Base-by-base conservation (phyloP, 768 basidiomycete genomes). In the Tricholoma sp. region DNA sequence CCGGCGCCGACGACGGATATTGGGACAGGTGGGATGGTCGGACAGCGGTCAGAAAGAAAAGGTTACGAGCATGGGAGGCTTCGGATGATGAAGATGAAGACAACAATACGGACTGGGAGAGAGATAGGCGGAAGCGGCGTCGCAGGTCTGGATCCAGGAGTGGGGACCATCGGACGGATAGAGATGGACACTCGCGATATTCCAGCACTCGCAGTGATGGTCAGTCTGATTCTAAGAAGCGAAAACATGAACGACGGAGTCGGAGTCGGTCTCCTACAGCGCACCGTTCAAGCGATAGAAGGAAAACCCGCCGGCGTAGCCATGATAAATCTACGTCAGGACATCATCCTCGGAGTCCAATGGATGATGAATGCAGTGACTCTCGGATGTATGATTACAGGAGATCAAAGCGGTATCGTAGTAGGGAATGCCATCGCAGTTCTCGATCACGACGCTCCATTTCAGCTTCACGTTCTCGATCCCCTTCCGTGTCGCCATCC, bases 11-110 rank as follows among this genome's bases (percentile, higher is more conserved):
- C 3, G 60, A 58, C 9, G 76, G 76, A 49, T 67, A 74, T 22
- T 82, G 79, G 78, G 83, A 84, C 56, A 71, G 78, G 45, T 81
- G 79, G 79, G 71, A 82, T 66, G 73, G 82, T n/a, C 63, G 83
- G 67, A 77, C 73, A 0, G 77, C 68, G 7, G 76, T 79, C 50
- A 71, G 80, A 51, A 80, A 76, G 64, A 74, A 76, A 58, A 77
- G 77, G 53, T 65, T 60, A 14, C 65, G 79, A 59, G 74, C 79
- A 53, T 79, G 82, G 79, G 83, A 82, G 61, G 76, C 72, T 24
- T 76, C 76, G 74, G 77, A 76, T 55, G 77, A 74, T 16, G 70
- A 71, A n/a, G 71, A 72, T 2, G 68, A 68, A 1, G 76, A 77
- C 18, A 74, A 74, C 16, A 71, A 72, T 22, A 18, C 9, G 59